Conservation (phyloP, 257 asterid species). For the Fraxinus cuspidata region DNA sequence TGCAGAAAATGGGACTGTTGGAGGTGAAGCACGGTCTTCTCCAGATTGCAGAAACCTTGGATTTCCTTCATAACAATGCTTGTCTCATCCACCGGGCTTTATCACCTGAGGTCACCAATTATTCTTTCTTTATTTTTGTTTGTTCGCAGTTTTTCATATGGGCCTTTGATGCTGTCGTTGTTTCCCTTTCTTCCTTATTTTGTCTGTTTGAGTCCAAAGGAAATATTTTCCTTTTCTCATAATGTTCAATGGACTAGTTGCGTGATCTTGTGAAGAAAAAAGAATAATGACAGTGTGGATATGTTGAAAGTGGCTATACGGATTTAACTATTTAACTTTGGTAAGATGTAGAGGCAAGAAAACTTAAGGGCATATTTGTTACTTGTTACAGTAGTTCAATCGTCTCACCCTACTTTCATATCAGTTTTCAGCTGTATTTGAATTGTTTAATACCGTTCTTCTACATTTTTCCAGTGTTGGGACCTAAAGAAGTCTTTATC, state of each 20-base stretch:
- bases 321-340: neutral
- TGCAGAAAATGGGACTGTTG: conserved; percentile 94
- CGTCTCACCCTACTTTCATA: neutral
- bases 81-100: conserved; percentile 84
- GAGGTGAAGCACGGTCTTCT: conserved; percentile 98
- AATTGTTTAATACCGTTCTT: neutral
- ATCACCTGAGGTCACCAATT: conserved; percentile 79
- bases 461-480: neutral
- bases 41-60: conserved; percentile 96
- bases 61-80: conserved; percentile 94
- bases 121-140: neutral
- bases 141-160: conserved; percentile 10
- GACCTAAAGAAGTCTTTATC: neutral
- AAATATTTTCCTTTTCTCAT: neutral
- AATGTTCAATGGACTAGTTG: neutral
- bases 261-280: conserved; percentile 11
- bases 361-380: neutral
- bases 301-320: neutral
- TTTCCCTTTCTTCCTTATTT: conserved; percentile 1
- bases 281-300: neutral
- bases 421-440: neutral
- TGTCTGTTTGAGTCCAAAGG: neutral
- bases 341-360: neutral
- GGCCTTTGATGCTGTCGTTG: conserved; percentile 1
- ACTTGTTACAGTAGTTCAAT: neutral